phyloP scores from a whole-genome alignment of 169 alveolate genomes.

The Babesia sp. region DNA sequence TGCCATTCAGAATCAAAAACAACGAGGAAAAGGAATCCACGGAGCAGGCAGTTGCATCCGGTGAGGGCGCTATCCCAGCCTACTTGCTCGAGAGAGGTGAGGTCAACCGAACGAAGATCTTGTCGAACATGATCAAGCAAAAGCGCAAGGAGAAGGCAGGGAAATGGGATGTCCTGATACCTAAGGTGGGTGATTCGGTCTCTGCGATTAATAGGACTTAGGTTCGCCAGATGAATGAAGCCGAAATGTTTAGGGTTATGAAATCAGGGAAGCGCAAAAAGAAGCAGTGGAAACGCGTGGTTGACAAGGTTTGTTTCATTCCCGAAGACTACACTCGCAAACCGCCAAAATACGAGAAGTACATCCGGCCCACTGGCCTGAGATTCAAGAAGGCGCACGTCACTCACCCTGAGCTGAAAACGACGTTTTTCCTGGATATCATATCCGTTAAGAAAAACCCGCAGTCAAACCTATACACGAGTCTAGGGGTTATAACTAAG shows the following conservation, averaged over 20 bases:
- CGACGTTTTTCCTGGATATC: conserved; percentile 93
- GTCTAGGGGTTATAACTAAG: conserved; percentile 97
- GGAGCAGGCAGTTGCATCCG: conserved; percentile 62
- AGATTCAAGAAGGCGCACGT: conserved; percentile 98
- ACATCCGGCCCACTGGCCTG: conserved; percentile 96
- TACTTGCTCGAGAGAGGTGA: conserved; percentile 98
- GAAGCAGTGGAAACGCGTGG: conserved; percentile 98
- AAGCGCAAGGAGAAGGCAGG: conserved; percentile 99
- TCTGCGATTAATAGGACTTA: conserved; percentile 85
- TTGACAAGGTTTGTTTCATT: conserved; percentile 96
- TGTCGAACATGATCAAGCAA: conserved; percentile 97
- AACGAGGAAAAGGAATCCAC: conserved; percentile 73
- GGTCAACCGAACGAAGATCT: conserved; percentile 89
- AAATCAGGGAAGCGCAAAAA: conserved; percentile 93
- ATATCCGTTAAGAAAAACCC: conserved; percentile 98
- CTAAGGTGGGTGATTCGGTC: conserved; percentile 90
- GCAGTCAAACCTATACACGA: conserved; percentile 93
- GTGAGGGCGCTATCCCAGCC: conserved; percentile 98
- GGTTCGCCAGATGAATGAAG: conserved; percentile 78
- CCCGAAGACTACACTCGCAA: conserved; percentile 98
- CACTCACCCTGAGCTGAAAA: conserved; percentile 97
- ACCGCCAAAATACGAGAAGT: conserved; percentile 98
- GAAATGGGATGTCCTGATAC: conserved; percentile 99
- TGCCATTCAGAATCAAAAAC: conserved; percentile 58
- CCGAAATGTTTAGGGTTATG: conserved; percentile 91